Evolutionary conservation across 352 stramenopile species (phyloP), one percentile per base, ranked within the genome.

Genomic region (Phytophthora hibernalis): DNA sequence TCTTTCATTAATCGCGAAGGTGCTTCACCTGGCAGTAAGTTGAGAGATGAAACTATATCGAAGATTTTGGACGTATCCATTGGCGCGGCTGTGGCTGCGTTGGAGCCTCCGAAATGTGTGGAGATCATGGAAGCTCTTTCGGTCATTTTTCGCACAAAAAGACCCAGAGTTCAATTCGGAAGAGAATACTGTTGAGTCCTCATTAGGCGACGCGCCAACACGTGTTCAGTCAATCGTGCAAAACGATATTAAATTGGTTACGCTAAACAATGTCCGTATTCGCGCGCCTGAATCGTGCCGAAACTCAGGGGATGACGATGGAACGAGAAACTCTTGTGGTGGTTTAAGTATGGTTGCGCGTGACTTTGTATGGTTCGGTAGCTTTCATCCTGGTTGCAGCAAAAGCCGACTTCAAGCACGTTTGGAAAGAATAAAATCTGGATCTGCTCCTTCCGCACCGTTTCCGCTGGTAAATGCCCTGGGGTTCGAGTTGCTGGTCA

Each of bases 41-140:
- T 16, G 8, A 60, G 50, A 22, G 40, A 74, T 33, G 48, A 74
- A 54, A 55, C 42, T 15, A 26, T 72, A 4, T 70, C 63, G 0
- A 79, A 69, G 45, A 50, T 77, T 26, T 54, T 83, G 44, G 75
- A 83, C 40, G 22, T 80, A 48, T 83, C 75, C 1, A 54, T 81
- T 61, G 72, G 75, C 4, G 47, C 64, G 21, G 69, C 38, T 42
- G 20, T 70, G 49, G 56, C 52, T 18, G 35, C 74, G 1, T 55
- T 83, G 59, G 58, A 79, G 20, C 65, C 70, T 48, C 10, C 48
- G 10, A 72, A 73, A 24, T 75, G 69, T 61, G 26, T 65, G 21
- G 62, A 71, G 24, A 61, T 77, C 37, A 42, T 64, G 49, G 66
- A 79, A 49, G 53, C 50, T 0, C 31, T 77, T 12, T 74, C 51